Evolutionary conservation across 148 eudicot species (phyloP).

Genomic region (Vaccinium macrocarpon): DNA sequence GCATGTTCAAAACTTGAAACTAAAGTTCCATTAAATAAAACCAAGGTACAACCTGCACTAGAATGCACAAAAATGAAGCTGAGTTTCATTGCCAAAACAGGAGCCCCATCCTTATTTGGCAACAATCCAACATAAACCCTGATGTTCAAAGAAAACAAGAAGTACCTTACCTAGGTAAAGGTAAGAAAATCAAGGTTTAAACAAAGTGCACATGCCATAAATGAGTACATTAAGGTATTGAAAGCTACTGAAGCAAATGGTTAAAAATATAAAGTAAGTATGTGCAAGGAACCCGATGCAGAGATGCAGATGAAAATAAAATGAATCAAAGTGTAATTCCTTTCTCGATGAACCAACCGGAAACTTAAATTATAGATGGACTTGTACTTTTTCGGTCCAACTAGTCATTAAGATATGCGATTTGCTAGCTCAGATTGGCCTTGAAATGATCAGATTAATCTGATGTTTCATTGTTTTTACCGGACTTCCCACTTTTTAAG

Average conservation of each 20-base stretch:
- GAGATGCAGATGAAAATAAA: constrained; percentile 22
- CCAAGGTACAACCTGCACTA: constrained; percentile 13
- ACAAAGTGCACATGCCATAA: neutral
- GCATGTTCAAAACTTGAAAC: neutral
- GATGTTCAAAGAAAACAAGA: neutral
- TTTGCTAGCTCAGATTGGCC: constrained; percentile 4
- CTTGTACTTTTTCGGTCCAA: neutral
- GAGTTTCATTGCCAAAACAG: constrained; percentile 17
- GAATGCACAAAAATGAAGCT: neutral
- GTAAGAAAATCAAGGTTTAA: neutral
- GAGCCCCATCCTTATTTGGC: constrained; percentile 19
- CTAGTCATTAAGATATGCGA: constrained; percentile 19
- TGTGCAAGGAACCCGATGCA: neutral
- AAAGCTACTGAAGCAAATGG: neutral
- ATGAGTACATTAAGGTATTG: neutral
- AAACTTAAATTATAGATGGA: constrained; percentile 26
- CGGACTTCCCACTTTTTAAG: neutral
- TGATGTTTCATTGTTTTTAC: neutral
- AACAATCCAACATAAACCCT: constrained; percentile 1
- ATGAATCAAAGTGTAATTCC: constrained; percentile 36
- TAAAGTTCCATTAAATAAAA: neutral
- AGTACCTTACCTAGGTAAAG: neutral
- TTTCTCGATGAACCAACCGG: constrained; percentile 27
- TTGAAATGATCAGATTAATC: neutral
- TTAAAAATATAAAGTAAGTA: neutral